Base-by-base conservation (phyloP, 1,139 yeast species). In the Geotrichum histeridarum region DNA sequence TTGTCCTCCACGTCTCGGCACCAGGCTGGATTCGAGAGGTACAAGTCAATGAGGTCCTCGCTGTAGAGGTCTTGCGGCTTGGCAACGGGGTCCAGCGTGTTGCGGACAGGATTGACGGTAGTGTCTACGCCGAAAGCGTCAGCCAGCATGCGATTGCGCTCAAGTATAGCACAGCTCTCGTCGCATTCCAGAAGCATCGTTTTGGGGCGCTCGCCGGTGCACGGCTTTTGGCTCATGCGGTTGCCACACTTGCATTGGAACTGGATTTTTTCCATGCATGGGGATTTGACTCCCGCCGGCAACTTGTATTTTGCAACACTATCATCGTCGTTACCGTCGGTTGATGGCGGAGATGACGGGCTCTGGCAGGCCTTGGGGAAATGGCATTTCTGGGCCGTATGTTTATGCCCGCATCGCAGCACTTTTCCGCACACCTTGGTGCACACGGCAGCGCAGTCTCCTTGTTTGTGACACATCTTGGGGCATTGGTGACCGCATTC, bases 401-500 rank as follows among this genome's bases (percentile, higher is more conserved):
- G 88, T 17, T 60, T 65, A 54, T 76, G 88, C 0, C 95, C 95
- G 73, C 96, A 88, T 0, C 77, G 73, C 39, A 87, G 69, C 12
- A 59, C 58, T 64, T 83, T 84, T 3, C 80, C 84, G 70, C 96
- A 88, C 0, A 70, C 68, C 8, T 75, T 65, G 9, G 76, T 59
- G 8, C 76, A 72, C 2, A 56, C 61, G 35, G 66, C 66, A 57
- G 75, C 72, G 15, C 70, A 67, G 4, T 72, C 73, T 3, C 68
- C 71, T 39, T 60, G 58, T 50, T 70, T 73, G 59, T 81, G 83
- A 60, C 91, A 85, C 8, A 77, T 76, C 60, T 80, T 77, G 48
- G 76, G 71, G 69, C 97, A 90, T 22, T 71, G 71, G 66, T 90
- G 97, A 8, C 95, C 94, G 68, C 88, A 82, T 0, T 72, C 65